Conservation (phyloP, 257 asterid species). For the Solanum gracilifrons region DNA sequence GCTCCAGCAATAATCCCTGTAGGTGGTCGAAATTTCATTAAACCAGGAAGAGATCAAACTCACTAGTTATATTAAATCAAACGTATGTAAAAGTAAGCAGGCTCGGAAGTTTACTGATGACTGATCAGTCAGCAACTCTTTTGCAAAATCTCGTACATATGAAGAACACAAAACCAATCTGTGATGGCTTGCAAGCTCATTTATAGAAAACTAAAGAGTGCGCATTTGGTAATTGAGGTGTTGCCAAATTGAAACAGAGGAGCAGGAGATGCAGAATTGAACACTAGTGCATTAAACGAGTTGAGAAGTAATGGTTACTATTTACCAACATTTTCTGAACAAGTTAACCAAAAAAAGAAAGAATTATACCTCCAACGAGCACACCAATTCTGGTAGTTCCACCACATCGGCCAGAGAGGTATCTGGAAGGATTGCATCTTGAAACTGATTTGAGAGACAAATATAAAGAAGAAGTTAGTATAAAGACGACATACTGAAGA, state of each 20-base stretch:
- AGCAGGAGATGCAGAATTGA: background rate
- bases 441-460: slow-evolving; percentile 24
- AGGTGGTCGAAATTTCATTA: background rate
- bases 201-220: background rate
- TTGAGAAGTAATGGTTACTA: background rate
- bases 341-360: background rate
- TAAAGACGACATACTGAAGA: background rate
- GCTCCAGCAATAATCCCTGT: slow-evolving; percentile 71
- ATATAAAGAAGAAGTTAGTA: slow-evolving; percentile 1
- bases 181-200: background rate
- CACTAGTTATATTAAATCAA: background rate
- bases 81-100: background rate
- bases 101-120: background rate
- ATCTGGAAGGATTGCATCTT: slow-evolving; percentile 23
- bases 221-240: background rate
- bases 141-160: background rate
- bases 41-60: background rate
- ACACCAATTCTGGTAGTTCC: slow-evolving; percentile 30
- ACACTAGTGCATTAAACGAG: background rate
- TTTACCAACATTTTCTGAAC: background rate
- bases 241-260: background rate
- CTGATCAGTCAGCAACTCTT: background rate
- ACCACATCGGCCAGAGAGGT: slow-evolving; percentile 36
- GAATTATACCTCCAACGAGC: slow-evolving; percentile 57
- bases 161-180: background rate